Percentiles rank a stretch among this genome's conserved stretches.
These are phyloP conservation scores for Athelia psychrophila DNA, from an alignment of 1,284 basidiomycete species.

Conservation along the genomic window DNA sequence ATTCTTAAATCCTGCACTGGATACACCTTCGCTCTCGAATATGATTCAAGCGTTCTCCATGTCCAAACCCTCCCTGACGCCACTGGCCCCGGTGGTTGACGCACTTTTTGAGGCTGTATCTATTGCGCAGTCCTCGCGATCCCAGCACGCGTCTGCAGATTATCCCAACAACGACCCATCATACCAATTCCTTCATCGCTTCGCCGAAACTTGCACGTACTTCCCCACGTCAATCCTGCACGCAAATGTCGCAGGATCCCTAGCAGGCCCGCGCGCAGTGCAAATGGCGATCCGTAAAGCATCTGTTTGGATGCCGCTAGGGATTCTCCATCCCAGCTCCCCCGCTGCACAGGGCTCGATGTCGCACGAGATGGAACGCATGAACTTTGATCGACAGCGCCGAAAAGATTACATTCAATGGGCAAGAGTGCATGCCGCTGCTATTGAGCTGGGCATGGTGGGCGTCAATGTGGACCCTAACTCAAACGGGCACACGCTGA, in stretches of 20 bases:
- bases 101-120: slow-evolving; percentile 50
- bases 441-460: slow-evolving; percentile 50
- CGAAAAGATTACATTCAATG: slow-evolving; percentile 58
- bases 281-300: slow-evolving; percentile 53
- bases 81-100: slow-evolving; percentile 43
- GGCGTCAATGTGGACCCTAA: slow-evolving; percentile 21
- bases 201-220: slow-evolving; percentile 45
- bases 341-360: slow-evolving; percentile 27
- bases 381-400: slow-evolving; percentile 51
- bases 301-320: slow-evolving; percentile 41
- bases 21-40: slow-evolving; percentile 42
- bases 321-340: slow-evolving; percentile 11
- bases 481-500: slow-evolving; percentile 19
- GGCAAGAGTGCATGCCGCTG: slow-evolving; percentile 59
- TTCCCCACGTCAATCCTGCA: slow-evolving; percentile 44
- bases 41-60: slow-evolving; percentile 46
- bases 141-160: slow-evolving; percentile 17
- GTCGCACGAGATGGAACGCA: slow-evolving; percentile 56
- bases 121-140: slow-evolving; percentile 9
- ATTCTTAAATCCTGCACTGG: slow-evolving; percentile 40
- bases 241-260: slow-evolving; percentile 47
- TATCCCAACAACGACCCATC: slow-evolving; percentile 30
- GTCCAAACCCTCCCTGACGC: slow-evolving; percentile 42
- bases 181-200: slow-evolving; percentile 40
- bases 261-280: slow-evolving; percentile 49